These are phyloP conservation scores for Plasmodium falciparum DNA, from an alignment of 169 alveolate genomes.

Conservation along the genomic window DNA sequence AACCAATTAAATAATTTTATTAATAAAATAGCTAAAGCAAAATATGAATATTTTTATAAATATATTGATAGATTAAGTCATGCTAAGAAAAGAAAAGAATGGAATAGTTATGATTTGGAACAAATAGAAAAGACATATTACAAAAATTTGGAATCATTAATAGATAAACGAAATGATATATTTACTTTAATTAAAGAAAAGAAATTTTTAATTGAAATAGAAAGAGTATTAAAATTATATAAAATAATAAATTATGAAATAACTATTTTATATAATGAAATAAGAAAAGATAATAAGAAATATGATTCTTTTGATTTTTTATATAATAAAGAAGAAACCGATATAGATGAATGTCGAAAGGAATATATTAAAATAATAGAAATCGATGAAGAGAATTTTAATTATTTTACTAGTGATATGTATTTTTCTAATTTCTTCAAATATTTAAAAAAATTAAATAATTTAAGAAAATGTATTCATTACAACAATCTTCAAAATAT, in stretches of 20 bases:
- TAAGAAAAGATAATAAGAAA: slow-evolving; percentile 2
- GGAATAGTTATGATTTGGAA: slow-evolving; percentile 26
- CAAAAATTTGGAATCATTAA: slow-evolving; percentile 28
- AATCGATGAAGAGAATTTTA: background rate
- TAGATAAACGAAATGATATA: slow-evolving; percentile 11
- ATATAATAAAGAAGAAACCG: slow-evolving; percentile 6
- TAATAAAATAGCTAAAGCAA: slow-evolving; percentile 47
- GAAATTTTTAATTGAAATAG: slow-evolving; percentile 69
- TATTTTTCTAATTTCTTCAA: slow-evolving; percentile 16
- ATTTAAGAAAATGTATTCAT: slow-evolving; percentile 3
- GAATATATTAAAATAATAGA: slow-evolving; percentile 15
- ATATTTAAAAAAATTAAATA: slow-evolving; percentile 31
- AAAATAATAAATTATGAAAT: slow-evolving; percentile 25
- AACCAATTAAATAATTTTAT: slow-evolving; percentile 50
- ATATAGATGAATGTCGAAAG: background rate
- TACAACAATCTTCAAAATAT: slow-evolving; percentile 48
- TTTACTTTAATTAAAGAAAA: slow-evolving; percentile 39
- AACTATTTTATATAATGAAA: slow-evolving; percentile 26
- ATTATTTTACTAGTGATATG: background rate
- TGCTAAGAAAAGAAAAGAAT: slow-evolving; percentile 16
- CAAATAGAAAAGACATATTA: slow-evolving; percentile 15
- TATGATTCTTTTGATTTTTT: slow-evolving; percentile 7
- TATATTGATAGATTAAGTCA: slow-evolving; percentile 37
- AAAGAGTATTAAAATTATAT: slow-evolving; percentile 40
- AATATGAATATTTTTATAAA: slow-evolving; percentile 64